A percentile compares a stretch with the other conserved stretches of the same genome.
Conservation (phyloP, 1,139 yeast species). For the Suhomyces taliae region DNA sequence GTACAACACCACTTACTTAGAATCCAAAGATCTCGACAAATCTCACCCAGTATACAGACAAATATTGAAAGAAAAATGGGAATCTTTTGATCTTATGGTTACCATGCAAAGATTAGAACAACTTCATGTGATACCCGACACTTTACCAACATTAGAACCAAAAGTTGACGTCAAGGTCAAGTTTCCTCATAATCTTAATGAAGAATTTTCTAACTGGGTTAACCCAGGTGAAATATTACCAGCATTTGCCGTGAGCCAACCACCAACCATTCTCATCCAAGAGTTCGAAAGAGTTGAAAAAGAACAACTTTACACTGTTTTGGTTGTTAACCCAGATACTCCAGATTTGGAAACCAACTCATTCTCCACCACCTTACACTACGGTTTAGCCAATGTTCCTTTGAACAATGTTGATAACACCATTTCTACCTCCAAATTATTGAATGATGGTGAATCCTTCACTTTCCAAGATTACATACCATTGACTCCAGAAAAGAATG, state of each 20-base stretch:
- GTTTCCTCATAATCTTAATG: slow-evolving; percentile 67
- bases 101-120: slow-evolving; percentile 90
- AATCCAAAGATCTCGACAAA: slow-evolving; percentile 56
- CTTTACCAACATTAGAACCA: slow-evolving; percentile 88
- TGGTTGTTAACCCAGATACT: slow-evolving; percentile 88
- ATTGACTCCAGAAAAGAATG: slow-evolving; percentile 87
- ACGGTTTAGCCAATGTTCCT: slow-evolving; percentile 73
- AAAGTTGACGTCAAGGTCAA: slow-evolving; percentile 70
- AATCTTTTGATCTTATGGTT: slow-evolving; percentile 61
- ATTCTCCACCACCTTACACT: slow-evolving; percentile 71
- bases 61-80: slow-evolving; percentile 71
- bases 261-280: slow-evolving; percentile 74
- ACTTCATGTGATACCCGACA: slow-evolving; percentile 85
- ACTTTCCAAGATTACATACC: slow-evolving; percentile 71
- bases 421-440: slow-evolving; percentile 51
- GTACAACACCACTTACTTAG: slow-evolving; percentile 54
- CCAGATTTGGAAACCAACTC: slow-evolving; percentile 75
- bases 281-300: slow-evolving; percentile 58
- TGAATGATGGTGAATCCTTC: slow-evolving; percentile 35
- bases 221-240: slow-evolving; percentile 79
- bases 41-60: slow-evolving; percentile 77
- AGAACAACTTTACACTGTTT: slow-evolving; percentile 62
- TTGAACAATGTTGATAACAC: slow-evolving; percentile 59
- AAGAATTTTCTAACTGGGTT: slow-evolving; percentile 56
- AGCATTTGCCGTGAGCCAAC: slow-evolving; percentile 66